Evolutionary conservation across 2,329 filamentous ascomycete genomes (phyloP), one percentile per base, ranked within the genome.

Genomic region (Cercospora citrullina): DNA sequence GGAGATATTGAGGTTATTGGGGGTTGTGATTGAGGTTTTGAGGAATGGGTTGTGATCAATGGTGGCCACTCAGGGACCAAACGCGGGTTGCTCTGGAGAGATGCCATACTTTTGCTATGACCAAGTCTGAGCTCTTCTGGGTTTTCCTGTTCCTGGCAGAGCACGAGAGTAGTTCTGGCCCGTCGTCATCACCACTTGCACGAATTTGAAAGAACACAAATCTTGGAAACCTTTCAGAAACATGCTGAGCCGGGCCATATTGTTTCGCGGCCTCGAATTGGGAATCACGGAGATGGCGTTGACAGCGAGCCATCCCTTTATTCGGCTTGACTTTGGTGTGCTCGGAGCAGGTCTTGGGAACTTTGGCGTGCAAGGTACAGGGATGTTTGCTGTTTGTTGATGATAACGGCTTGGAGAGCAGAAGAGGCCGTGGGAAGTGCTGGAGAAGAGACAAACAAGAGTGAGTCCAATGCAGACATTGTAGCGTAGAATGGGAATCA

Each of bases 1-100:
- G 26, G 65, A 61, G 6, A 60, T 55, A 14, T 39, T 64, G 39
- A 9, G 31, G 9, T 55, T 67, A 18, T 26, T 64, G 14, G 45
- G 31, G 1, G 28, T 53, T 5, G 51, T 57, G 51, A 64, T 42
- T 39, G 51, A 55, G 31, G 60, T 51, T 14, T 16, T 31, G 26
- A 48, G 59, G 10, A 36, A 28, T 3, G 48, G 31, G 9, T 30
- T 28, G 8, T 45, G 31, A 26, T 26, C 26, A 26, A 26, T 26
- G 26, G 26, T 26, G 26, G 26, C 26, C 26, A 26, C 26, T 26
- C 26, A 26, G 26, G 26, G 48, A 30, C 23, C 21, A 16, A 55
- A 55, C 12, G 31, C 30, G 33, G 33, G 58, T 26, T 39, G 58
- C 39, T 39, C 23, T 42, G 30, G 21, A 16, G 26, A 60, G 39